Evolutionary conservation across 305 asterid genomes (phyloP).

Genomic region (Fraxinus greggii): DNA sequence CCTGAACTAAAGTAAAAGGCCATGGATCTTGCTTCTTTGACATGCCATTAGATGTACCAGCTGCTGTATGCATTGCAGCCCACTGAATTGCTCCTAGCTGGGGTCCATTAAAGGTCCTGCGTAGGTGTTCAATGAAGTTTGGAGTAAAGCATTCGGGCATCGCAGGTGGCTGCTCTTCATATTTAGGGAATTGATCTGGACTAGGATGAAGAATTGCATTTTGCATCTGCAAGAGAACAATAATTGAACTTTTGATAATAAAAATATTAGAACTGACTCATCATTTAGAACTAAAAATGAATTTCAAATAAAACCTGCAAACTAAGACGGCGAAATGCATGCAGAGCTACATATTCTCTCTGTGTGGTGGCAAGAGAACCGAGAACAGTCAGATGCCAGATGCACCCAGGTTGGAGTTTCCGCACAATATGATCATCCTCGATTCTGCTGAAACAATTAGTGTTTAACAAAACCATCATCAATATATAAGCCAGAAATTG

Average conservation of each 20-base stretch:
- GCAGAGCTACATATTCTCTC: slow-evolving; percentile 88
- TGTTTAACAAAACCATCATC: slow-evolving; percentile 12
- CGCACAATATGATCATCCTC: slow-evolving; percentile 81
- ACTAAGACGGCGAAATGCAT: slow-evolving; percentile 95
- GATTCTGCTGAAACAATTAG: slow-evolving; percentile 48
- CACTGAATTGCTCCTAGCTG: slow-evolving; percentile 95
- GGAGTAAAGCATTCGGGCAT: slow-evolving; percentile 99
- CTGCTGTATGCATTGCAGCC: slow-evolving; percentile 99
- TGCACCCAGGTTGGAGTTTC: slow-evolving; percentile 82
- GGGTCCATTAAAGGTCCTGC: slow-evolving; percentile 79
- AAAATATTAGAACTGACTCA: not conserved
- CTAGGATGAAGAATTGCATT: slow-evolving; percentile 96
- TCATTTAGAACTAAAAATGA: slow-evolving; percentile 2
- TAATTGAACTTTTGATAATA: slow-evolving; percentile 16
- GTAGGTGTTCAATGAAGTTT: slow-evolving; percentile 73
- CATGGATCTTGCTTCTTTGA: slow-evolving; percentile 94
- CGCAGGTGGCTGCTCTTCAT: slow-evolving; percentile 94
- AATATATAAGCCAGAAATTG: slow-evolving; percentile 19
- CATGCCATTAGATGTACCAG: slow-evolving; percentile 77
- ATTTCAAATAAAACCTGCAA: slow-evolving; percentile 53
- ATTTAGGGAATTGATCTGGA: slow-evolving; percentile 88
- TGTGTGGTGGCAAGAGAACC: slow-evolving; percentile 97
- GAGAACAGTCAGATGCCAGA: slow-evolving; percentile 83
- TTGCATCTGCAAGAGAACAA: slow-evolving; percentile 72
- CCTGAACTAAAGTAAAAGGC: slow-evolving; percentile 98